phyloP scores from a whole-genome alignment of 306 rosid species.

The Trifolium repens region DNA sequence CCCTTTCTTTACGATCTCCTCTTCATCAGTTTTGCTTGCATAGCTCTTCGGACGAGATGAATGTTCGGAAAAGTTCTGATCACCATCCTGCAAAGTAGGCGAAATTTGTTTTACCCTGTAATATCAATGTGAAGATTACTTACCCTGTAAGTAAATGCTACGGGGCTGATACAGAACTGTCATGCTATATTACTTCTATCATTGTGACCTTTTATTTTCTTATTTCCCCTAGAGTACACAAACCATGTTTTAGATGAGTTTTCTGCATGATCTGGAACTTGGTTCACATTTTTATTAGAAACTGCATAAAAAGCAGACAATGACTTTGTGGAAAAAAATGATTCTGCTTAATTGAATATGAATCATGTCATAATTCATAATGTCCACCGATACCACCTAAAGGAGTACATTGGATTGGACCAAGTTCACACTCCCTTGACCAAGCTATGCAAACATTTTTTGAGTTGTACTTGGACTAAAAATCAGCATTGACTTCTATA shows the following conservation, averaged over 20 bases:
- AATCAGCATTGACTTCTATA: neutral
- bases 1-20: too few species aligned
- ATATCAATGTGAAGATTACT: too few species aligned
- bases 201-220: neutral
- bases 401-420: neutral
- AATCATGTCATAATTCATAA: conserved; percentile 18
- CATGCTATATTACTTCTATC: neutral
- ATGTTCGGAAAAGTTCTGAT: too few species aligned
- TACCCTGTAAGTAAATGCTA: too few species aligned
- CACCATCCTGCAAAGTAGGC: too few species aligned
- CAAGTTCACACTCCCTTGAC: neutral
- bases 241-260: neutral
- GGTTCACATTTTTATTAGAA: neutral
- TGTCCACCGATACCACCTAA: neutral
- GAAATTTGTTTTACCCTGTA: too few species aligned
- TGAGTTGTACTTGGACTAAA: neutral
- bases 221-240: neutral
- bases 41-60: too few species aligned
- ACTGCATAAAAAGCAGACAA: neutral
- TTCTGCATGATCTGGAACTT: neutral
- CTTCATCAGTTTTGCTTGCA: too few species aligned
- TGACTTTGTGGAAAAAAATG: neutral
- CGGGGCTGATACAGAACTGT: too few species aligned
- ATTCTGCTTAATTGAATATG: neutral
- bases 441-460: neutral